phyloP scores from a whole-genome alignment of 2,329 filamentous ascomycete species.

The Exophiala lecanii-corni region DNA sequence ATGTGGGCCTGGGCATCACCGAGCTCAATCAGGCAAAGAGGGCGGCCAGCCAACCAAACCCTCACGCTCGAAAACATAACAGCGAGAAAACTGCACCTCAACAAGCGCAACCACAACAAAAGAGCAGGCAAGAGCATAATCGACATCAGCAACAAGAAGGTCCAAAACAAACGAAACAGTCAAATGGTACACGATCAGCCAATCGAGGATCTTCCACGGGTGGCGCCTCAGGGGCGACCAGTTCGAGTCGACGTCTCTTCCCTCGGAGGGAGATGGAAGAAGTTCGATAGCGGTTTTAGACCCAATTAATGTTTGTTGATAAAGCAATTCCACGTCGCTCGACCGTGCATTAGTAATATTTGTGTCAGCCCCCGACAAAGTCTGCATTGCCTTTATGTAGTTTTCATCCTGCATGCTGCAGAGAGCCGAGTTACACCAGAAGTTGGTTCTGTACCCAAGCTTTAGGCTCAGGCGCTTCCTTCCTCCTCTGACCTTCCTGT shows the following conservation, averaged over 20 bases:
- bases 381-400: too few species aligned
- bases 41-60: conserved; percentile 38
- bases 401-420: too few species aligned
- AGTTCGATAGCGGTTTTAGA: conserved; percentile 14
- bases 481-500: conserved; percentile 33
- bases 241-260: conserved; percentile 5
- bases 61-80: too few species aligned
- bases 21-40: conserved; percentile 73
- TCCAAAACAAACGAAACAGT: not conserved
- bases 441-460: conserved; percentile 32
- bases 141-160: not conserved
- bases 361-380: too few species aligned
- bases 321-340: too few species aligned
- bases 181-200: not conserved
- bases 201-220: not conserved
- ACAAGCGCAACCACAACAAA: too few species aligned
- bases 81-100: too few species aligned
- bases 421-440: too few species aligned
- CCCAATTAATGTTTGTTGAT: too few species aligned
- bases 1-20: conserved; percentile 63
- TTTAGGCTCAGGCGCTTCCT: conserved; percentile 51
- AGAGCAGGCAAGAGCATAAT: not conserved
- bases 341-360: too few species aligned
- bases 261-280: conserved; percentile 22
- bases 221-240: not conserved